These are phyloP conservation scores for Cornus suecica DNA, from an alignment of 148 eudicot genomes.

Conservation along the genomic window DNA sequence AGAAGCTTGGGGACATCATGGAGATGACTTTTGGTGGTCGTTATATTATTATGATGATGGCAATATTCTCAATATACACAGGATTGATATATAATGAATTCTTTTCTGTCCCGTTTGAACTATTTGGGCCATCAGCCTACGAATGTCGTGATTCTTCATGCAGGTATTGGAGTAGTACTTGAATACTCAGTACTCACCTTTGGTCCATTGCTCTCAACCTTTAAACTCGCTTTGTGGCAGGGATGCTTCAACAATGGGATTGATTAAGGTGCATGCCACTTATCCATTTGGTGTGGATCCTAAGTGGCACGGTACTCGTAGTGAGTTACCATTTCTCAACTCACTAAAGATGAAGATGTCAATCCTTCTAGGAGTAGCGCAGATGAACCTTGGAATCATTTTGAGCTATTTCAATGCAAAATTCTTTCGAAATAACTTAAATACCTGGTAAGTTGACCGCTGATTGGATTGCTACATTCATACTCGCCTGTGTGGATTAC, in stretches of 20 bases:
- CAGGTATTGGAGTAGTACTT: constrained; percentile 39
- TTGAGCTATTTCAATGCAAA: constrained; percentile 73
- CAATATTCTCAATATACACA: constrained; percentile 85
- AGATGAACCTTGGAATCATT: constrained; percentile 86
- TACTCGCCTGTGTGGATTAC: not conserved
- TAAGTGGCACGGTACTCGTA: constrained; percentile 86
- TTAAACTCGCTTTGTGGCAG: constrained; percentile 32
- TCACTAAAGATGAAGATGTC: constrained; percentile 97
- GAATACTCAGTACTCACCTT: not conserved
- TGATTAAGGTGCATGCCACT: constrained; percentile 66
- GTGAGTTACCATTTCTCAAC: constrained; percentile 83
- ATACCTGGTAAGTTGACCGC: constrained; percentile 54
- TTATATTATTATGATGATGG: constrained; percentile 81
- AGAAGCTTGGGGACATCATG: constrained; percentile 96
- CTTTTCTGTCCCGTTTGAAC: constrained; percentile 87
- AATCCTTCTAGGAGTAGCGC: constrained; percentile 75
- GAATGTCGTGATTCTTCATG: constrained; percentile 73
- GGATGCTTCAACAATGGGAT: constrained; percentile 67
- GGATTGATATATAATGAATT: constrained; percentile 84
- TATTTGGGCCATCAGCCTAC: constrained; percentile 82
- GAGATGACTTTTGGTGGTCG: constrained; percentile 94
- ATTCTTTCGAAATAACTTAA: constrained; percentile 60
- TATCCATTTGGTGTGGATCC: constrained; percentile 97
- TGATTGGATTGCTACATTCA: constrained; percentile 3
- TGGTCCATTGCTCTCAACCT: not conserved